Conservation (phyloP, 2,329 filamentous ascomycete genomes). For the Aureobasidium vineae region DNA sequence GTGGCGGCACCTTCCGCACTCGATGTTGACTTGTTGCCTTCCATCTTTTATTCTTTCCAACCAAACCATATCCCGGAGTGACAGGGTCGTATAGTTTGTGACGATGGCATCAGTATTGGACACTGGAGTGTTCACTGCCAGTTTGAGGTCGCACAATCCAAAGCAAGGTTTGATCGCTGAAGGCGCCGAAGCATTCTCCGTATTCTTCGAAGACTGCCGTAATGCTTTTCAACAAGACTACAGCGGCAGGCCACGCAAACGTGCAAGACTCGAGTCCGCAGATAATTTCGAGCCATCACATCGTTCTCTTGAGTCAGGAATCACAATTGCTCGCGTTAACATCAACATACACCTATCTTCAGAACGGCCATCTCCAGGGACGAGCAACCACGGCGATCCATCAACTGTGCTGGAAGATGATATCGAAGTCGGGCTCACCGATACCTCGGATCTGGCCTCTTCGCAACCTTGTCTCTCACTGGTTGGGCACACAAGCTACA, state of each 20-base stretch:
- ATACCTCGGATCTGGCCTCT: neutral
- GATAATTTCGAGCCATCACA: neutral
- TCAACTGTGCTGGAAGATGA: neutral
- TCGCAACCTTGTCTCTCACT: neutral
- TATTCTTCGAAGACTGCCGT: conserved; percentile 19
- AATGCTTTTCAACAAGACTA: conserved; percentile 13
- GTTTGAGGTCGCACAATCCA: neutral
- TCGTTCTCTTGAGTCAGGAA: neutral
- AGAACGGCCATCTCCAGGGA: neutral
- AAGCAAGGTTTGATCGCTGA: neutral
- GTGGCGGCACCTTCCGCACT: conserved; percentile 5
- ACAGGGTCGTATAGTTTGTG: neutral
- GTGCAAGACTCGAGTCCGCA: neutral
- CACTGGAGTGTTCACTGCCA: neutral
- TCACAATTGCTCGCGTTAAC: conserved; percentile 16
- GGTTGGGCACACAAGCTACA: conserved; percentile 7
- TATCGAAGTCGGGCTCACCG: conserved; percentile 6
- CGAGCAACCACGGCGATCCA: neutral
- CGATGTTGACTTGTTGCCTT: conserved; percentile 1
- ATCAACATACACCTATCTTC: neutral
- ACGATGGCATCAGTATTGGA: conserved; percentile 12
- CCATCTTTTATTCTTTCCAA: neutral
- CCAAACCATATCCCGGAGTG: neutral
- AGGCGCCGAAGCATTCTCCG: conserved; percentile 1
- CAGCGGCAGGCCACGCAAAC: conserved; percentile 19